phyloP scores from a whole-genome alignment of 2,329 filamentous ascomycete genomes.

The Capronia epimyces region DNA sequence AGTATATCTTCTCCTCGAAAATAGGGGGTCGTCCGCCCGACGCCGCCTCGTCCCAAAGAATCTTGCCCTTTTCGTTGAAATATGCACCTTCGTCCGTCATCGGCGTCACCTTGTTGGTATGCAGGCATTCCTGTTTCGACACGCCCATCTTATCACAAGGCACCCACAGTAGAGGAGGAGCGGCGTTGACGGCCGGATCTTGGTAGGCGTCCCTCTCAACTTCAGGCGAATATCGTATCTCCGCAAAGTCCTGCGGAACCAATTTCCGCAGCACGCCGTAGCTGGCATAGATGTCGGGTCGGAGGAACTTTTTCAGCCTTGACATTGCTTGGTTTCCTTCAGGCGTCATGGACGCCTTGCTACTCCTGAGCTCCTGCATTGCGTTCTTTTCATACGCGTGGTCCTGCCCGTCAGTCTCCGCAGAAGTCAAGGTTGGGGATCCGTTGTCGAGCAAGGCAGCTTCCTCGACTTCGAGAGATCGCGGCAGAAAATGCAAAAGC shows the following conservation, averaged over 20 bases:
- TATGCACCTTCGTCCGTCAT: constrained; percentile 75
- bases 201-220: constrained; percentile 65
- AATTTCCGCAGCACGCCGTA: constrained; percentile 65
- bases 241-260: constrained; percentile 55
- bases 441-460: constrained; percentile 40
- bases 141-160: constrained; percentile 69
- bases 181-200: constrained; percentile 62
- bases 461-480: constrained; percentile 60
- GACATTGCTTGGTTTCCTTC: not conserved
- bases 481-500: constrained; percentile 71
- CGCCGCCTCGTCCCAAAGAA: constrained; percentile 54
- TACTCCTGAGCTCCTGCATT: constrained; percentile 18
- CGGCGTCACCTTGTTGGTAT: constrained; percentile 64
- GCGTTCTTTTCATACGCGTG: constrained; percentile 26
- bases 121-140: constrained; percentile 68
- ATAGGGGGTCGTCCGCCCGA: constrained; percentile 51
- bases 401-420: constrained; percentile 4
- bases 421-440: not conserved
- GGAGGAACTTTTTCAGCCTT: constrained; percentile 55
- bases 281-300: constrained; percentile 70
- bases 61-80: constrained; percentile 64
- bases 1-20: constrained; percentile 53
- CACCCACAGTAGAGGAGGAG: constrained; percentile 73
- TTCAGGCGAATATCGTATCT: constrained; percentile 57
- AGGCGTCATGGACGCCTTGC: constrained; percentile 15